Evolutionary conservation across 176 grass and related monocot genomes (phyloP).

Genomic region (Oryza nivara): DNA sequence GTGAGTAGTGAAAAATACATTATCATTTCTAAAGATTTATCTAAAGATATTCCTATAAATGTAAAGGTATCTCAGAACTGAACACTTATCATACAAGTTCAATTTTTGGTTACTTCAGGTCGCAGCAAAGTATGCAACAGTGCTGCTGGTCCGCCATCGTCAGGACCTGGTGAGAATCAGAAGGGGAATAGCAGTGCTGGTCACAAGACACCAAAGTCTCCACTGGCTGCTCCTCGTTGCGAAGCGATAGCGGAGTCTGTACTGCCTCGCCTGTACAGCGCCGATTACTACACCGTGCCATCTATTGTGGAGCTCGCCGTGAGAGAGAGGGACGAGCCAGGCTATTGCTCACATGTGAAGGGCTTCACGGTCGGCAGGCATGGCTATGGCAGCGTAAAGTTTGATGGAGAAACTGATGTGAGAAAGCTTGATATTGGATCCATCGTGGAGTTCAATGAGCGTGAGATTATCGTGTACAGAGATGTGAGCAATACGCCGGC

Average conservation of each 20-base stretch:
- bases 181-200: neutral
- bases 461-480: conserved; percentile 70
- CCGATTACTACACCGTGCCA: conserved; percentile 68
- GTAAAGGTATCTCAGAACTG: neutral
- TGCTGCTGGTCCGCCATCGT: conserved; percentile 2
- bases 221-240: conserved; percentile 29
- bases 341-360: conserved; percentile 60
- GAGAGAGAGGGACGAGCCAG: conserved; percentile 55
- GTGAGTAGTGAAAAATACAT: neutral
- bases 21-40: neutral
- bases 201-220: neutral
- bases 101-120: conserved; percentile 15
- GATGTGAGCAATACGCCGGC: conserved; percentile 64
- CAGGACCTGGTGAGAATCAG: neutral
- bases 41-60: neutral
- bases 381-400: conserved; percentile 66
- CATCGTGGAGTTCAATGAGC: conserved; percentile 65
- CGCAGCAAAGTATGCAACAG: neutral
- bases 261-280: conserved; percentile 60
- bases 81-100: neutral
- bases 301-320: conserved; percentile 65
- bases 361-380: conserved; percentile 59
- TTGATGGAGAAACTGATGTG: conserved; percentile 67
- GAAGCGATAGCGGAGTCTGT: conserved; percentile 44
- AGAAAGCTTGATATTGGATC: conserved; percentile 61